Evolutionary conservation across 2,329 filamentous ascomycete genomes (phyloP).

Genomic region (Trichoderma sp.): DNA sequence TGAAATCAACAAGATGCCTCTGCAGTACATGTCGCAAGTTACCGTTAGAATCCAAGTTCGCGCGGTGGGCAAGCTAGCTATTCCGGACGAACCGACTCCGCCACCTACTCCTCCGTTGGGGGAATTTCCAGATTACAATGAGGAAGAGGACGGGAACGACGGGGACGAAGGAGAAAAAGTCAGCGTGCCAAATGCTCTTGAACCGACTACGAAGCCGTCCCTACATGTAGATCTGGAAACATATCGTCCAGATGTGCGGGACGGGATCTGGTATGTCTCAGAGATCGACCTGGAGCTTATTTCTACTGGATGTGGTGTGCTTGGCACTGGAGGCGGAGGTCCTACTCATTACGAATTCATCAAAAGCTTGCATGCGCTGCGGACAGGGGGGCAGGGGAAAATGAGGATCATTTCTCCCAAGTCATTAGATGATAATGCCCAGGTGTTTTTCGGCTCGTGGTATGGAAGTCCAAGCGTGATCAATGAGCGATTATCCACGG

Average conservation of each 20-base stretch:
- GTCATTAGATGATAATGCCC: conserved; percentile 44
- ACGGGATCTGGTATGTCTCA: conserved; percentile 43
- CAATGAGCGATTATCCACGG: conserved; percentile 44
- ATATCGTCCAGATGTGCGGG: conserved; percentile 40
- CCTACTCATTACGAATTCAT: conserved; percentile 50
- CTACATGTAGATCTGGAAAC: conserved; percentile 38
- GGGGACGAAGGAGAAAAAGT: conserved; percentile 37
- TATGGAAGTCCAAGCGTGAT: conserved; percentile 50
- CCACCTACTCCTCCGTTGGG: conserved; percentile 32
- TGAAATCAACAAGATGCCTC: conserved; percentile 50
- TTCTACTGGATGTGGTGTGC: conserved; percentile 42
- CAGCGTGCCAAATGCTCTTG: conserved; percentile 38
- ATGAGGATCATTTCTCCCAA: conserved; percentile 48
- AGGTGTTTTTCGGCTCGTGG: conserved; percentile 50
- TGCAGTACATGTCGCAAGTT: conserved; percentile 44
- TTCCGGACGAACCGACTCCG: conserved; percentile 37
- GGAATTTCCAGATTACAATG: not conserved
- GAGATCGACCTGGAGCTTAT: conserved; percentile 45
- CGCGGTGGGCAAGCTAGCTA: conserved; percentile 41
- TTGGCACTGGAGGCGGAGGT: conserved; percentile 46
- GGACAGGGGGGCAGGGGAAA: conserved; percentile 40
- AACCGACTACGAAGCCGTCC: conserved; percentile 40
- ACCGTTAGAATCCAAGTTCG: conserved; percentile 43
- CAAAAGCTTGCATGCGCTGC: conserved; percentile 45
- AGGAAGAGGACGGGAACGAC: conserved; percentile 30